Base-by-base conservation (phyloP, 805 yeast genomes). In the Candida loeiensis region DNA sequence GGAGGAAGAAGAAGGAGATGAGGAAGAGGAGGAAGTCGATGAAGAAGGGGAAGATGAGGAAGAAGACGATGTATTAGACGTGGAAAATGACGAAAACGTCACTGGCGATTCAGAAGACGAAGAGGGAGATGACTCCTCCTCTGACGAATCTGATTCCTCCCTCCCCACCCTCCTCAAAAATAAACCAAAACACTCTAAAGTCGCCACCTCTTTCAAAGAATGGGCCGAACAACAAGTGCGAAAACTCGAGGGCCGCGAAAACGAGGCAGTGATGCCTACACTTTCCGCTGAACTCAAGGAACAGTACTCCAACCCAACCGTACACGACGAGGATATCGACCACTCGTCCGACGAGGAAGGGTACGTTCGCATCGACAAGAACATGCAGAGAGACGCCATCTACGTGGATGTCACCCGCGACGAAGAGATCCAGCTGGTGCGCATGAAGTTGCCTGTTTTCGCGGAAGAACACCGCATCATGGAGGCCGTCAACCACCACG, bases 401-500 rank as follows among this genome's bases (percentile, higher is more conserved):
- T 85, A 64, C 45, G 91, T 89, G 6, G 67, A 77, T 12, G 84
- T 91, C 1, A 69, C 71, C 7, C 73, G 99, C 51, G 55, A 79
- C 2, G 76, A 73, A 0, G 82, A 76, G 19, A 76, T 91, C 16
- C 95, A 88, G 55, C 57, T 68, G 15, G 71, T 71, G 22, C 71
- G 99, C 46, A 68, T 80, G 63, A 74, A 79, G 38, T 66, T 93
- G 14, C 99, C 99, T 0, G 97, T 93, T 0, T 85, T 77, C 46
- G 82, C 82, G 5, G 95, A 88, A 59, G 99, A 93, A 55, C 95
- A 87, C 58, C 71, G 80, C 40, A 85, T 93, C 36, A 88, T 93
- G 97, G 99, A 93, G 58, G 95, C 96, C 1, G 77, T 93, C 37
- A 86, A 85, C 56, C 95, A 91, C 54, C 85, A 91, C 55, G 96